Base-by-base conservation (phyloP, 2,329 filamentous ascomycete species). In the Ilyonectria mors-panacis region DNA sequence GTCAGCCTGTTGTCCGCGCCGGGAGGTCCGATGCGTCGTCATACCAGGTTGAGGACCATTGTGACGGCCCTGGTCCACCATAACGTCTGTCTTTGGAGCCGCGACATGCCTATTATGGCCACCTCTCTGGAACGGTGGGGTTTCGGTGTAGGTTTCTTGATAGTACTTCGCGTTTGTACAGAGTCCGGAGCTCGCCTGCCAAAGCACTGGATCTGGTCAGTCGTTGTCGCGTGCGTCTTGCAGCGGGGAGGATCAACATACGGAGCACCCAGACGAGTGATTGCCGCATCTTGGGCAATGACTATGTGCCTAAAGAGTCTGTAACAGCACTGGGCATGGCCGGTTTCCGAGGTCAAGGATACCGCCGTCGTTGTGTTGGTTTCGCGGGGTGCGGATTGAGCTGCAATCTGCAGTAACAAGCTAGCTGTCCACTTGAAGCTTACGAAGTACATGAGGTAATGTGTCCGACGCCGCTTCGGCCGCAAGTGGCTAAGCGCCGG, bases 121-220 rank as follows among this genome's bases (percentile, higher is more conserved):
- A 35, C 69, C 67, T 51, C 64, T 67, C 35, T 76, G 75, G n/a
- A 76, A 65, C 12, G 71, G 70, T 9, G 54, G 13, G 0, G 75
- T 76, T 45, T 82, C 78, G 35, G 73, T 71, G 5, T 78, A 70
- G 10, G 73, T 75, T 26, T 79, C 74, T 60, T 80, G 69, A 63
- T 80, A 79, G 53, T 81, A 78, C 68, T 84, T 82, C 47, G 79
- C 78, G 63, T 83, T 80, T 39, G 81, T 81, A 69, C 75, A 74
- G 63, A 81, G 69, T 65, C 82, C 79, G 58, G 77, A 75, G 58
- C 78, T 75, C 53, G 77, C 79, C 83, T 86, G 84, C 82, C 82
- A 80, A 59, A 86, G 84, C 82, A 86, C 84, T 86, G 71, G 58
- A 63, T 65, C 37, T 59, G 53, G 72, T 79, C 62, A 78, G 76